Evolutionary conservation across 768 basidiomycete species (phyloP).

Genomic region (Kwoniella sp.): DNA sequence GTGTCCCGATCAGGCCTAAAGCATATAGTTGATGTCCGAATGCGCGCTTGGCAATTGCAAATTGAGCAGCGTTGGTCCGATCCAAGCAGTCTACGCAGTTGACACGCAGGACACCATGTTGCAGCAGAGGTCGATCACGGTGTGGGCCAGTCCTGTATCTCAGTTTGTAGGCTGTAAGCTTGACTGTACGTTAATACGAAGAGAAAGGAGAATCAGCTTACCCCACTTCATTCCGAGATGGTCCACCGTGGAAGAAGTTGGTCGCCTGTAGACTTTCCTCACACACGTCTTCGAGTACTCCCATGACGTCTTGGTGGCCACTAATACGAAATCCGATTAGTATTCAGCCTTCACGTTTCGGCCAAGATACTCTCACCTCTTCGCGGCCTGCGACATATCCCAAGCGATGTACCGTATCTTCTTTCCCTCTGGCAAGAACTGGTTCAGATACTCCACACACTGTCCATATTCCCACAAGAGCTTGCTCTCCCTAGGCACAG

Average conservation of each 20-base stretch:
- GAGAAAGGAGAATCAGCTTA: constrained; percentile 14
- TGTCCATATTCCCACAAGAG: constrained; percentile 86
- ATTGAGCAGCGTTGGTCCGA: constrained; percentile 94
- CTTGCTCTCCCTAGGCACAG: constrained; percentile 73
- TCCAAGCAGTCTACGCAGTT: constrained; percentile 98
- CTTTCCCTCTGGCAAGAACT: constrained; percentile 82
- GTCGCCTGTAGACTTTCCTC: constrained; percentile 90
- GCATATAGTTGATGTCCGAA: constrained; percentile 94
- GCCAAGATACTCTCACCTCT: constrained; percentile 67
- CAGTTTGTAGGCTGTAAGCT: background rate
- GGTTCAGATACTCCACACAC: constrained; percentile 90
- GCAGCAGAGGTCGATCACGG: constrained; percentile 63
- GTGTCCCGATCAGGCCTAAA: constrained; percentile 80
- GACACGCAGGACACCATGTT: constrained; percentile 87
- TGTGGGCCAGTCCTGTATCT: constrained; percentile 19
- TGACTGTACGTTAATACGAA: background rate
- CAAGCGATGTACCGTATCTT: constrained; percentile 90
- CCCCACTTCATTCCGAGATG: constrained; percentile 56
- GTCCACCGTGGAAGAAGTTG: constrained; percentile 91
- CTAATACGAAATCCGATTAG: constrained; percentile 56
- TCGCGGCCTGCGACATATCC: constrained; percentile 95
- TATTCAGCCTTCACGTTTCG: background rate
- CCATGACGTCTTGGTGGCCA: constrained; percentile 93
- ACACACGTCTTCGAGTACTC: constrained; percentile 89
- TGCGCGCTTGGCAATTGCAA: constrained; percentile 92